Evolutionary conservation across 192 early-diverging fungal genomes (phyloP), one percentile per base, ranked within the genome.

Genomic region (Backusella luteola): DNA sequence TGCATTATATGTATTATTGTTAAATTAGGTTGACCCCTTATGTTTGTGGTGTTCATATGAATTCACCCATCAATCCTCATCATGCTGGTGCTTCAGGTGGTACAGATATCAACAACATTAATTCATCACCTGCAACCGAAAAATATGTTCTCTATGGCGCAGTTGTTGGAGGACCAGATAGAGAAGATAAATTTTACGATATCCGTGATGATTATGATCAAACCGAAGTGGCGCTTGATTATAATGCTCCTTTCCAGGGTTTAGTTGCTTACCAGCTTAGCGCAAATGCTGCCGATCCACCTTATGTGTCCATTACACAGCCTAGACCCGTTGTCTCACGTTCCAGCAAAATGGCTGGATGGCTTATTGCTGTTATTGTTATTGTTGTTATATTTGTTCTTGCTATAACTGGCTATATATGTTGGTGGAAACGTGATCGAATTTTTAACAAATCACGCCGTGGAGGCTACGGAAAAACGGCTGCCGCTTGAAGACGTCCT

Each of bases 81-180:
- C 88, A 89, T 73, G 86, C 87, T 29, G 74, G 81, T 35, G 88
- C 89, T 1, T 84, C 87, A 6, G 89, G 89, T 15, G 89, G 89
- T 15, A 80, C 69, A 6, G 76, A 83, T 41, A 81, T 80, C 7
- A 59, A 34, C 23, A 84, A 87, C 21, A 81, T 87, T 14, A 70
- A 81, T 35, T 39, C 26, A 3, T 77, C 79, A 3, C 89, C 88
- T 26, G 56, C 71, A 3, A 69, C 46, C 4, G 81, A 83, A 36
- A 34, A 69, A 19, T 73, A 87, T 56, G 72, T 86, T 0, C 78
- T 90, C 21, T 89, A 87, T 71, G 89, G 89, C 15, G 86, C 86
- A 11, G 68, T 90, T 23, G 87, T 89, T 17, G 88, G 88, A n/a
- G 89, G 89, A 44, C 89, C 89, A 1, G 79, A 80, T 63, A 83